These are phyloP conservation scores for Botrytis aclada DNA, from an alignment of 2,329 filamentous ascomycete species.

Conservation along the genomic window DNA sequence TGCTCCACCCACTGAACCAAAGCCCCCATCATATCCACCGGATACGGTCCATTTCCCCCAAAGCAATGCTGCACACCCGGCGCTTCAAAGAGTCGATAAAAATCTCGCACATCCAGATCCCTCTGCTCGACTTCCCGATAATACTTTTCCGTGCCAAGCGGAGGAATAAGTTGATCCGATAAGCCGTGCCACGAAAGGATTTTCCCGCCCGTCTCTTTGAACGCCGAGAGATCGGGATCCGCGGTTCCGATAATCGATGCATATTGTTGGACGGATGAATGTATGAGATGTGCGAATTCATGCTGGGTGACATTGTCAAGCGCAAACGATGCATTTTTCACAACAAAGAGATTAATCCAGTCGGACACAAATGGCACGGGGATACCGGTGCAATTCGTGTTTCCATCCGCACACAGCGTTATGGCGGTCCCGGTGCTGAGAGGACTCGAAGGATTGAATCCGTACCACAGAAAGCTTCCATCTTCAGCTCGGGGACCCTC, in stretches of 20 bases:
- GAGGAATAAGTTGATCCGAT: slow-evolving; percentile 20
- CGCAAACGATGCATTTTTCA: slow-evolving; percentile 35
- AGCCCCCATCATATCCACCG: slow-evolving; percentile 28
- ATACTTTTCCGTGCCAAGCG: slow-evolving; percentile 28
- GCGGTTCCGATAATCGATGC: slow-evolving; percentile 21
- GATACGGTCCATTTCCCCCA: slow-evolving; percentile 31
- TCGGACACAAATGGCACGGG: slow-evolving; percentile 37
- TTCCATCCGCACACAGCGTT: not conserved
- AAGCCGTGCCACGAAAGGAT: slow-evolving; percentile 25
- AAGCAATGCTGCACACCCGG: slow-evolving; percentile 39
- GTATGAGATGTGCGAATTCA: slow-evolving; percentile 4
- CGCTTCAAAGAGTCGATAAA: slow-evolving; percentile 37
- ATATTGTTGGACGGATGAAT: slow-evolving; percentile 17
- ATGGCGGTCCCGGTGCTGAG: not conserved
- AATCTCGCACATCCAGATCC: slow-evolving; percentile 31
- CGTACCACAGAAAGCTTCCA: not conserved
- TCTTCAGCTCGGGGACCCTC: not conserved
- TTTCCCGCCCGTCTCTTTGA: slow-evolving; percentile 23
- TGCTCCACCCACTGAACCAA: slow-evolving; percentile 38
- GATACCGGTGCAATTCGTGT: not conserved
- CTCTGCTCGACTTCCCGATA: slow-evolving; percentile 26
- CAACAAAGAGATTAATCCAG: slow-evolving; percentile 40
- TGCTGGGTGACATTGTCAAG: not conserved
- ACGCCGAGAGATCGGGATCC: slow-evolving; percentile 24
- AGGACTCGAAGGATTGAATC: not conserved